Base-by-base conservation (phyloP, 2,329 filamentous ascomycete species). In the Penicillium sclerotiorum region DNA sequence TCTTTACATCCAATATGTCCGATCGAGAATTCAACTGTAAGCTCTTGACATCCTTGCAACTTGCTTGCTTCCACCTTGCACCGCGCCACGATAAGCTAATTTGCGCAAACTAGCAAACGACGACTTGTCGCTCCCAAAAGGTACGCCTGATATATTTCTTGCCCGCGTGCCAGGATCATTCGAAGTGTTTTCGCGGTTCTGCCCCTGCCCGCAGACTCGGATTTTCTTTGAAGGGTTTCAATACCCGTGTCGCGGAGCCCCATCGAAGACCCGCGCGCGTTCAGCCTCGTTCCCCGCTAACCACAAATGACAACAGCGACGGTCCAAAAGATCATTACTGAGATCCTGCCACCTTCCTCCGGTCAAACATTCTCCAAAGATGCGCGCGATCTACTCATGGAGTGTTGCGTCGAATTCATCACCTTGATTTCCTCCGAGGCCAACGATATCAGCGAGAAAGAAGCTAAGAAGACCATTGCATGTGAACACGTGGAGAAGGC, bases 391-490 rank as follows among this genome's bases (percentile, higher is more conserved):
- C 80, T 97, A 2, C 80, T 99, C 45, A 99, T 99, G 65, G 94
- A 97, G 77, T 97, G 94, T 77, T 99, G 94, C 67, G 93, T 99
- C 65, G 94, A 99, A 73, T 99, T 99, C 73, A 96, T 99, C 72
- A 97, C 94, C 15, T 84, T 99, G 65, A 89, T 99, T 62, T 96
- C 92, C n/a, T 95, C 90, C 40, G 93, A 99, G 76, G 94, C 94
- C 55, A 99, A 99, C 73, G 94, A 99, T 65, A 99, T 99, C 58
- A 95, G 92, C 11, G 94, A 99, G 71, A 96, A 96, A 73, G 94
- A 99, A 67, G 90, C 92, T 42, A 99, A 99, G 79, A 99, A 99
- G 81, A 99, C 94, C 4, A 99, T 99, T 62, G 93, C 93, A 11
- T 95, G 90, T 71, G 94, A 99, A 65, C 94, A 99, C 76, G 95